These are phyloP conservation scores for Colletotrichum tabaci DNA, from an alignment of 2,329 filamentous ascomycete species.

Conservation along the genomic window DNA sequence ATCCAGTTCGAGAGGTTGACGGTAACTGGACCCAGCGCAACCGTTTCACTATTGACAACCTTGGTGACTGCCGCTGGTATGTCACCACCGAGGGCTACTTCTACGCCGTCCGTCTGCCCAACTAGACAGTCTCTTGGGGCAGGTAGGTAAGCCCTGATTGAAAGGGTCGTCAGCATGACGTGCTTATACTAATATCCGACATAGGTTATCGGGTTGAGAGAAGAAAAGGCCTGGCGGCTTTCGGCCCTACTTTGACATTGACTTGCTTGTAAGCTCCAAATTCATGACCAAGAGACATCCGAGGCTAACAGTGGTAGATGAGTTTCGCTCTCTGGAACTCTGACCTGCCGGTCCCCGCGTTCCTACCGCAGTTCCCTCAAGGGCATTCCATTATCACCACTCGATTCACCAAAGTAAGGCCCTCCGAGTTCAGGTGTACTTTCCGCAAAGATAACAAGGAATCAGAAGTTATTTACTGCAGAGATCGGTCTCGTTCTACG, in stretches of 20 bases:
- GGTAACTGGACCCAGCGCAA: constrained; percentile 72
- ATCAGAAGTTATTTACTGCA: neutral
- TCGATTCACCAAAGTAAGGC: neutral
- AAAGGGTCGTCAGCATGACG: no score
- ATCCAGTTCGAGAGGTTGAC: constrained; percentile 74
- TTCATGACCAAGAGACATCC: neutral
- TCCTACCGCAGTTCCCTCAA: neutral
- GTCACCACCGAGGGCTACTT: constrained; percentile 70
- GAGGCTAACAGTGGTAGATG: neutral
- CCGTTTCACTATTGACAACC: constrained; percentile 72
- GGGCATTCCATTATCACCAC: neutral
- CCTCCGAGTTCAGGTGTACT: neutral
- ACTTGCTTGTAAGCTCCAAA: neutral
- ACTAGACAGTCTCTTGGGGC: constrained; percentile 45
- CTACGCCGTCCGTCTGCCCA: constrained; percentile 71
- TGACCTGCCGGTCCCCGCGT: neutral
- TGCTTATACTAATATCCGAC: neutral
- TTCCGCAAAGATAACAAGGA: neutral
- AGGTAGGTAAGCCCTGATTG: neutral
- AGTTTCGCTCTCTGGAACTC: neutral
- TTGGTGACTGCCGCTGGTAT: constrained; percentile 72
- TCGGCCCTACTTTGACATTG: neutral
- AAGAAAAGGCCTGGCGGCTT: neutral
- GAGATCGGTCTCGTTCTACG: neutral
- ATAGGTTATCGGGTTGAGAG: neutral